Conservation (phyloP, 345 rosid genomes). For the Raphanus sativus region DNA sequence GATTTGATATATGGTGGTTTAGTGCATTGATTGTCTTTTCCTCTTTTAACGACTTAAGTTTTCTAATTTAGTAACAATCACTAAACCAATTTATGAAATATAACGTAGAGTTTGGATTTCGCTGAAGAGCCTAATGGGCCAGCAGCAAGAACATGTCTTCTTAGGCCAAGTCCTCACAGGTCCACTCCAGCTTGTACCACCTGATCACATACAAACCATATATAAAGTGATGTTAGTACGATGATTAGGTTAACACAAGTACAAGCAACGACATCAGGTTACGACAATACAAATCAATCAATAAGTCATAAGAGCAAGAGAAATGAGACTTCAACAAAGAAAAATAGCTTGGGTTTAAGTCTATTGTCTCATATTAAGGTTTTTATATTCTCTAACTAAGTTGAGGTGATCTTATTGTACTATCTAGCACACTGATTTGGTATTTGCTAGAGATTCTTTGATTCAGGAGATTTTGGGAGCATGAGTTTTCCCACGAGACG, state of each 20-base stretch:
- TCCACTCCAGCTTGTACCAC: too few relatives aligned
- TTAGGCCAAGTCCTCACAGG: too few relatives aligned
- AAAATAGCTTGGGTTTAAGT: neutral
- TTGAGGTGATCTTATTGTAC: neutral
- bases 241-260: too few relatives aligned
- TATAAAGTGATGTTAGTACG: too few relatives aligned
- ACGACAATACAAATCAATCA: neutral
- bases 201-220: too few relatives aligned
- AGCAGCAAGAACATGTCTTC: too few relatives aligned
- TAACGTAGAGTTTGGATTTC: too few relatives aligned
- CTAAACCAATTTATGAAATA: slow-evolving; percentile 19
- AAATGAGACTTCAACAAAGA: neutral
- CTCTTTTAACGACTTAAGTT: slow-evolving; percentile 38
- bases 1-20: slow-evolving; percentile 17
- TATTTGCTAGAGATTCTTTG: neutral
- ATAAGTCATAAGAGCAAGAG: neutral
- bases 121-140: too few relatives aligned
- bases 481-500: neutral
- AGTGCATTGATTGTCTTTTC: slow-evolving; percentile 35
- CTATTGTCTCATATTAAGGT: neutral
- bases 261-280: neutral
- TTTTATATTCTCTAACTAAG: neutral
- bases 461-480: neutral
- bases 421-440: neutral
- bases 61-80: slow-evolving; percentile 39